Percentiles rank a stretch among this genome's conserved stretches.
phyloP scores from a whole-genome alignment of 2,329 filamentous ascomycete species.

The Pyrenophora tritici-repentis region DNA sequence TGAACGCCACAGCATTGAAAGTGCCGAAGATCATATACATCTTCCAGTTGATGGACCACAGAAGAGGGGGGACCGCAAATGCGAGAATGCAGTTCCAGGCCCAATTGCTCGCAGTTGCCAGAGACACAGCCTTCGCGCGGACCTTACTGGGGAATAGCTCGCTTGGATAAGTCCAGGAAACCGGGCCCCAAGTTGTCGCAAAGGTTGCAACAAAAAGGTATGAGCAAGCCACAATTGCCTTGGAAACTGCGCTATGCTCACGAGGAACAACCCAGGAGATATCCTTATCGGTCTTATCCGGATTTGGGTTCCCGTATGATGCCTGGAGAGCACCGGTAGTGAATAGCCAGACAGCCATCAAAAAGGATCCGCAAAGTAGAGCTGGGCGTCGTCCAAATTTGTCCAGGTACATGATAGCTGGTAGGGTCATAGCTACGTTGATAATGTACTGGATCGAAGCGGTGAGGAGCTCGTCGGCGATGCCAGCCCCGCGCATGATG shows the following conservation, averaged over 20 bases:
- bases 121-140: conserved; percentile 49
- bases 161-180: conserved; percentile 45
- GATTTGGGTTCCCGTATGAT: conserved; percentile 56
- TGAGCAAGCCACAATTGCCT: conserved; percentile 56
- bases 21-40: conserved; percentile 51
- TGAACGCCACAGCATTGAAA: conserved; percentile 46
- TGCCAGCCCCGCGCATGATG: conserved; percentile 63
- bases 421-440: conserved; percentile 64
- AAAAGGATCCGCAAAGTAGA: conserved; percentile 60
- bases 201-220: conserved; percentile 53
- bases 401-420: conserved; percentile 66
- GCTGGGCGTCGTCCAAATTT: conserved; percentile 62
- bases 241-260: conserved; percentile 58
- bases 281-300: conserved; percentile 41
- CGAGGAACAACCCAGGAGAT: conserved; percentile 64
- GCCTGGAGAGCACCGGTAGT: conserved; percentile 65
- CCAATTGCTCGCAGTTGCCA: conserved; percentile 49
- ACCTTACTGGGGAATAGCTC: conserved; percentile 50
- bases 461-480: conserved; percentile 62
- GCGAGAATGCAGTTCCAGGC: conserved; percentile 49
- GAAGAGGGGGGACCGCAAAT: conserved; percentile 49
- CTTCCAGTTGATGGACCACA: conserved; percentile 50
- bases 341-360: conserved; percentile 65
- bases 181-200: conserved; percentile 49
- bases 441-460: conserved; percentile 68